A percentile compares a stretch with the other conserved stretches of the same genome.
Evolutionary conservation across 1,284 basidiomycete genomes (phyloP).

Genomic region (Athelia sp.): DNA sequence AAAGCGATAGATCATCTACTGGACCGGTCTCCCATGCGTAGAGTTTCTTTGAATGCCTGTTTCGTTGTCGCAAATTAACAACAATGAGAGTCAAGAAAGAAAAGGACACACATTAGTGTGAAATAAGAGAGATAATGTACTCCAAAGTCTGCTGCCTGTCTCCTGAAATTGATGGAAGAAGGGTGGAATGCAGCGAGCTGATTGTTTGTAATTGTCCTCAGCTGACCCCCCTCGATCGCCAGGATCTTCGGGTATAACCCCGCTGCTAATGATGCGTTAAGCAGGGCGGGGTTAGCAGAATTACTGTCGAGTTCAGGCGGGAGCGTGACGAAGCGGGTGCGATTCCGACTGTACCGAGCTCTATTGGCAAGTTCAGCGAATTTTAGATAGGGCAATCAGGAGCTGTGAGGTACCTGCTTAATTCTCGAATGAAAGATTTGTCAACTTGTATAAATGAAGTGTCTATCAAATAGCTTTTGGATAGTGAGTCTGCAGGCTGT

Average conservation of each 20-base stretch:
- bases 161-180: conserved; percentile 83
- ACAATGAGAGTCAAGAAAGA: neutral
- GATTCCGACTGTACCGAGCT: conserved; percentile 70
- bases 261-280: conserved; percentile 82
- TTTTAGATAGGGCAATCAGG: conserved; percentile 2
- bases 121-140: conserved; percentile 81
- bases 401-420: conserved; percentile 50
- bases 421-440: conserved; percentile 59
- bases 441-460: conserved; percentile 81
- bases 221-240: conserved; percentile 59
- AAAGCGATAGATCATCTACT: conserved; percentile 79
- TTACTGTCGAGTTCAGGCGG: conserved; percentile 75
- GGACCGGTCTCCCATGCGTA: conserved; percentile 98
- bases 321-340: conserved; percentile 72
- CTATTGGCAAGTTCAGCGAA: conserved; percentile 30
- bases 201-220: conserved; percentile 88
- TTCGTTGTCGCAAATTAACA: conserved; percentile 12
- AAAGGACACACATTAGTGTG: conserved; percentile 70
- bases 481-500: conserved; percentile 3
- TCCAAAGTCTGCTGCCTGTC: conserved; percentile 66
- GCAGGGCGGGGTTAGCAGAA: conserved; percentile 55
- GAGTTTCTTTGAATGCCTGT: conserved; percentile 85
- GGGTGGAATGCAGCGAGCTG: conserved; percentile 87
- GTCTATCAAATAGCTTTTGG: conserved; percentile 74
- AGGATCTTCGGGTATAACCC: conserved; percentile 94